Evolutionary conservation across 2,329 filamentous ascomycete species (phyloP).

Genomic region (Metarhizium album): DNA sequence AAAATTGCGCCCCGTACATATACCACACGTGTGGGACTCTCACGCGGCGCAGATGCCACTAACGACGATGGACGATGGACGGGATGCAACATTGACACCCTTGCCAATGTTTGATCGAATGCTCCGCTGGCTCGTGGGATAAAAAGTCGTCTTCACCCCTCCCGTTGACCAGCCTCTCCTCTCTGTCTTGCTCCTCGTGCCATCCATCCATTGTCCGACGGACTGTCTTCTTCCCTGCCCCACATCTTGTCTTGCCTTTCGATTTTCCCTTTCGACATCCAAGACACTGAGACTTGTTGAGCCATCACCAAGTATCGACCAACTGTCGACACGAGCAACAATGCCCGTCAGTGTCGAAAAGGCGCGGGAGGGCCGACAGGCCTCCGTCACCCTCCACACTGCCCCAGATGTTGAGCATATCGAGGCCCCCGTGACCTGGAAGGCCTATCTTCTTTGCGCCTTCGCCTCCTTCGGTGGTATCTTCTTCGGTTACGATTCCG

Average conservation of each 20-base stretch:
- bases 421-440: constrained; percentile 58
- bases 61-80: neutral
- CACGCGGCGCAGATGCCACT: neutral
- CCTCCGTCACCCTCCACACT: constrained; percentile 25
- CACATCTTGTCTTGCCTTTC: neutral
- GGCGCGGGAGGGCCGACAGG: constrained; percentile 12
- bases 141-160: constrained; percentile 6
- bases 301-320: neutral
- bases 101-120: constrained; percentile 1
- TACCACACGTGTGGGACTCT: neutral
- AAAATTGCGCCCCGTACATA: constrained; percentile 1
- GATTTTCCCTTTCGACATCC: neutral
- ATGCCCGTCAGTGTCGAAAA: constrained; percentile 8
- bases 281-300: constrained; percentile 1
- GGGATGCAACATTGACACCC: constrained; percentile 4
- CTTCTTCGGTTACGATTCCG: constrained; percentile 72
- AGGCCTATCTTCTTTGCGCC: constrained; percentile 59
- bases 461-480: constrained; percentile 64
- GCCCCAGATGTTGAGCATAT: constrained; percentile 46
- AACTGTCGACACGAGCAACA: neutral
- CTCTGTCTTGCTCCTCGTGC: neutral
- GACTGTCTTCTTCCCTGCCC: neutral
- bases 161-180: neutral
- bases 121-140: constrained; percentile 5
- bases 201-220: constrained; percentile 3